Evolutionary conservation across 495 filamentous ascomycete species (phyloP).

Genomic region (Trichoderma virens): DNA sequence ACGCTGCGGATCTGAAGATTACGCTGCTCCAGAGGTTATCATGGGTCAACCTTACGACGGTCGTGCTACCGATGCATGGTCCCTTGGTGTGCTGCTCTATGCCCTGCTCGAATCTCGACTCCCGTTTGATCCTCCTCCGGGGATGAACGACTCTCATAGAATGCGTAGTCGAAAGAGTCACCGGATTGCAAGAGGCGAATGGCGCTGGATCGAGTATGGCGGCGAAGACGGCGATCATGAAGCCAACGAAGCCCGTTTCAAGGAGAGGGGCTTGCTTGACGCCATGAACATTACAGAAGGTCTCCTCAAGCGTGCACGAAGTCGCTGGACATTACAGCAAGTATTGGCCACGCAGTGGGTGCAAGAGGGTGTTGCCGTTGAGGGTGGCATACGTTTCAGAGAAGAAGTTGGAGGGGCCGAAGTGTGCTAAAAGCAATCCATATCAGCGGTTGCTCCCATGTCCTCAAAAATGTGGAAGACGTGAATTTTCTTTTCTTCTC

Average conservation of each 20-base stretch:
- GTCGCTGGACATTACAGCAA: constrained; percentile 62
- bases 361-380: constrained; percentile 58
- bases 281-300: constrained; percentile 75
- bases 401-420: constrained; percentile 56
- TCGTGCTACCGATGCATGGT: constrained; percentile 88
- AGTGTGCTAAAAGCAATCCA: neutral
- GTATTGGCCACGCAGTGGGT: constrained; percentile 74
- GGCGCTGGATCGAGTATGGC: constrained; percentile 83
- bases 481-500: neutral
- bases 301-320: constrained; percentile 69
- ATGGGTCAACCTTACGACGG: constrained; percentile 95
- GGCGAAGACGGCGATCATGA: constrained; percentile 59
- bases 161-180: constrained; percentile 74
- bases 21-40: constrained; percentile 91
- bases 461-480: neutral
- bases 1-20: constrained; percentile 91
- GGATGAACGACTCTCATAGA: constrained; percentile 59
- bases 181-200: constrained; percentile 89
- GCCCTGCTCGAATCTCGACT: constrained; percentile 86
- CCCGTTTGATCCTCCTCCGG: constrained; percentile 82
- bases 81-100: constrained; percentile 86
- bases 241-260: constrained; percentile 32
- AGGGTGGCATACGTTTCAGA: constrained; percentile 59
- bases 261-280: constrained; percentile 57
- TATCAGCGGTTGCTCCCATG: neutral